A percentile compares a stretch with the other conserved stretches of the same genome.
Evolutionary conservation across 2,329 filamentous ascomycete species (phyloP).

Genomic region (Venturia pyrina): DNA sequence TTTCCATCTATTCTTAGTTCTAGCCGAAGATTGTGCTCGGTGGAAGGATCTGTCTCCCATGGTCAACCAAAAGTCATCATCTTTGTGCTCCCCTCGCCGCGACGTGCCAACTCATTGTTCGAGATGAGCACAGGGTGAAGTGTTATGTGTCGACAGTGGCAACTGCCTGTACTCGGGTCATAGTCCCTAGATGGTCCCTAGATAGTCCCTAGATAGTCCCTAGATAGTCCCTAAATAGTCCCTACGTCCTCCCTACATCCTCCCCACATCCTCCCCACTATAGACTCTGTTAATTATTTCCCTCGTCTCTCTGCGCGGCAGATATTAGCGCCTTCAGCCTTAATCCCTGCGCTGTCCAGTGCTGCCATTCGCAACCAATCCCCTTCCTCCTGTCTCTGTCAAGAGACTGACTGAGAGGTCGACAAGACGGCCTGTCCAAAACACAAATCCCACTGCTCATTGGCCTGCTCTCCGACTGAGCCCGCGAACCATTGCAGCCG

Average conservation of each 20-base stretch:
- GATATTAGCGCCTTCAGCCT: constrained; percentile 5
- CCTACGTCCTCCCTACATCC: not conserved
- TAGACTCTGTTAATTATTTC: not conserved
- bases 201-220: too few relatives aligned
- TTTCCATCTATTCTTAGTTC: not conserved
- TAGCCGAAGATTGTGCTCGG: not conserved
- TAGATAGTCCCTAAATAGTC: too few relatives aligned
- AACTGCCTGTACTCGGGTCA: not conserved
- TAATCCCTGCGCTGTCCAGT: not conserved
- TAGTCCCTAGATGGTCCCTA: too few relatives aligned
- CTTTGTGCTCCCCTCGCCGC: not conserved
- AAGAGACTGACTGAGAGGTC: not conserved
- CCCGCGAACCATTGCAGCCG: not conserved
- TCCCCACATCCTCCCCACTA: not conserved
- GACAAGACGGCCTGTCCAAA: not conserved
- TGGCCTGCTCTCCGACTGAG: not conserved
- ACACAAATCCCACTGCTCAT: not conserved
- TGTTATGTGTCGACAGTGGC: not conserved
- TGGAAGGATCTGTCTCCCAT: too few relatives aligned
- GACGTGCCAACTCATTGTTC: not conserved
- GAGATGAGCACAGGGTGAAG: not conserved
- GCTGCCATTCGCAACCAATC: not conserved
- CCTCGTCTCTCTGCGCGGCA: constrained; percentile 6
- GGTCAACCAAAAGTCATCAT: not conserved
- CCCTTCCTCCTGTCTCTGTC: not conserved